phyloP scores from a whole-genome alignment of 108 stramenopile species.

The Nannochloropsis granulata region DNA sequence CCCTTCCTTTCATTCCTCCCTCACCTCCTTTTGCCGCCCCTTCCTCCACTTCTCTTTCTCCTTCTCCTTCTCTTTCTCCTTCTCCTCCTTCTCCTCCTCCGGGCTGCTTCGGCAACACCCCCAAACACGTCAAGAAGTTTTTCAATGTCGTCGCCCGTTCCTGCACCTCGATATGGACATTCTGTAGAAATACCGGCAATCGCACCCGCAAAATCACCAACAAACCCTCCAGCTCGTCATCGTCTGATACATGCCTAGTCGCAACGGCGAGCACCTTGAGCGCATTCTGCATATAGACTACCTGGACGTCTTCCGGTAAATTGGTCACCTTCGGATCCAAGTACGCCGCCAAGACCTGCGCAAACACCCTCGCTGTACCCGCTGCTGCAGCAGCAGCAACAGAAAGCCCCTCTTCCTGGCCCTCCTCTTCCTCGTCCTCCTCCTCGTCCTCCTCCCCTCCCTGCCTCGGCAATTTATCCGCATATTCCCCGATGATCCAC shows the following conservation, averaged over 20 bases:
- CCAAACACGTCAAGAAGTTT: slow-evolving; percentile 48
- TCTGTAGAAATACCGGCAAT: slow-evolving; percentile 46
- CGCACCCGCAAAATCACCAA: slow-evolving; percentile 4
- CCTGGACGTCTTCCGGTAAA: slow-evolving; percentile 39
- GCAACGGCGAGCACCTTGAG: slow-evolving; percentile 67
- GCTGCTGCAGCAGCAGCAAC: not conserved
- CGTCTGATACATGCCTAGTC: slow-evolving; percentile 31
- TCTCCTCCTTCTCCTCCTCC: not conserved
- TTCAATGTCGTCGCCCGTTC: slow-evolving; percentile 63
- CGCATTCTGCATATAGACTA: slow-evolving; percentile 69
- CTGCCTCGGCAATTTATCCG: slow-evolving; percentile 23
- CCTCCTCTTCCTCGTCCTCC: slow-evolving; percentile 38
- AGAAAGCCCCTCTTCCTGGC: not conserved
- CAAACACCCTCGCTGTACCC: not conserved
- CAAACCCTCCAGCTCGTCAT: not conserved
- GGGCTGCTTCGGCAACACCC: slow-evolving; percentile 25
- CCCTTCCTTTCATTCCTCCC: not conserved
- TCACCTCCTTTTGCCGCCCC: not conserved
- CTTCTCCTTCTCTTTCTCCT: not conserved
- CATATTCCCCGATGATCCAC: slow-evolving; percentile 88
- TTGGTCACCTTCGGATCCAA: not conserved
- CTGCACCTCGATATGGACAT: slow-evolving; percentile 66
- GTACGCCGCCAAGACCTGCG: not conserved
- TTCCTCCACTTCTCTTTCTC: not conserved
- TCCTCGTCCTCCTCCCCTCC: slow-evolving; percentile 46